phyloP scores from a whole-genome alignment of 257 asterid genomes.

The Forsythia suspensa region DNA sequence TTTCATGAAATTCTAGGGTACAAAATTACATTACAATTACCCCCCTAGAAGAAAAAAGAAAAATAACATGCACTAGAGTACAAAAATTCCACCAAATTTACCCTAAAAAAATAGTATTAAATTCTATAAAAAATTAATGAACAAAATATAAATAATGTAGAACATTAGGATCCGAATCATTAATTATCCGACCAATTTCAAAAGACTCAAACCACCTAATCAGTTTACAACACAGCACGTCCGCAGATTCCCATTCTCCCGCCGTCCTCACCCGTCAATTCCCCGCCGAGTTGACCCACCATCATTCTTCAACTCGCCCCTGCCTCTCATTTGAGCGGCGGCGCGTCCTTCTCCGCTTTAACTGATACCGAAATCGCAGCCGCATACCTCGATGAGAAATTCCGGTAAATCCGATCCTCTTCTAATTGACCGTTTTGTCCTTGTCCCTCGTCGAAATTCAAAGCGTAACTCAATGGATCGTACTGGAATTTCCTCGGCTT shows the following conservation, averaged over 20 bases:
- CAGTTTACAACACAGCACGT: no score
- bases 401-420: conserved; percentile 35
- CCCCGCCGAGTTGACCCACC: no score
- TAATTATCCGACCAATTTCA: not conserved
- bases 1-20: not conserved
- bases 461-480: conserved; percentile 46
- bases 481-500: conserved; percentile 33
- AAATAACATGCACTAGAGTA: not conserved
- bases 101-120: not conserved
- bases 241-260: no score
- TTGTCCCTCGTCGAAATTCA: conserved; percentile 54
- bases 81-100: not conserved
- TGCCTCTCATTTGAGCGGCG: not conserved
- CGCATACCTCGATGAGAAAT: conserved; percentile 45
- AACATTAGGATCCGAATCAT: not conserved
- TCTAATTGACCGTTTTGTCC: conserved; percentile 29
- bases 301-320: not conserved
- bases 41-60: not conserved
- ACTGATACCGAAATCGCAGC: conserved; percentile 15
- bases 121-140: not conserved
- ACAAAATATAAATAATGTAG: not conserved
- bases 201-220: no score
- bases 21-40: not conserved
- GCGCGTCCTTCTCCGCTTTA: conserved; percentile 22
- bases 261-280: no score